Evolutionary conservation across 2,329 filamentous ascomycete species (phyloP), one percentile per base, ranked within the genome.

Genomic region (Drechslerella stenobrocha): DNA sequence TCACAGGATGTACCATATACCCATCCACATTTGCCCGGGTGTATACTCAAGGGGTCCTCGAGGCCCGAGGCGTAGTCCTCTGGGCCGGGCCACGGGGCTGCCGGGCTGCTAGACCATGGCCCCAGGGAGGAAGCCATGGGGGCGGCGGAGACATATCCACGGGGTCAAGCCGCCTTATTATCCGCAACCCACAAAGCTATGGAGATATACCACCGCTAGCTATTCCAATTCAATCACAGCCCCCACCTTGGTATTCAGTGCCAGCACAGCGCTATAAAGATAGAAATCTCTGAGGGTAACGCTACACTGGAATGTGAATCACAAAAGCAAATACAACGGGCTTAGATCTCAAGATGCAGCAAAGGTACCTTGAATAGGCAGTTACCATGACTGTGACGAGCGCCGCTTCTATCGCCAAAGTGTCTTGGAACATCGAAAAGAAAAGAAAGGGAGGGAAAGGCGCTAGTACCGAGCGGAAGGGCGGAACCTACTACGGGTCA

Each of bases 1-100:
- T 13, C 46, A 23, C 37, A 28, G 11, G 45, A 67, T 42, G 63
- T 67, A 67, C 63, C 55, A 2, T 24, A 30, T 26, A 30, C 23
- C 9, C 4, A 6, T 26, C 2, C 44, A 4, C 13, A 18, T 2
- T 26, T 18, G 11, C 22, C 44, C n/a, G 9, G 37, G 15, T 37
- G 11, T 9, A 15, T 37, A 37, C 11, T 15, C 34, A 32, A 37
- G 34, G 34, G 5, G 3, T 37, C 8, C 34, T 42, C 13, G 37
- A 18, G 44, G 22, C 26, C 15, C 4, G 44, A 47, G 22, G 44
- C 26, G 22, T 20, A 23, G n/a, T 5, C n/a, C 44, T 18, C 44
- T 9, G 20, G 22, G n/a, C 22, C 44, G 44, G 44, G 13, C 23
- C 44, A 26, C 44, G 44, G 28, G 44, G 26, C 18, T n/a, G 37